Conservation (phyloP, 2,329 filamentous ascomycete genomes). For the Calonectria henricotiae region DNA sequence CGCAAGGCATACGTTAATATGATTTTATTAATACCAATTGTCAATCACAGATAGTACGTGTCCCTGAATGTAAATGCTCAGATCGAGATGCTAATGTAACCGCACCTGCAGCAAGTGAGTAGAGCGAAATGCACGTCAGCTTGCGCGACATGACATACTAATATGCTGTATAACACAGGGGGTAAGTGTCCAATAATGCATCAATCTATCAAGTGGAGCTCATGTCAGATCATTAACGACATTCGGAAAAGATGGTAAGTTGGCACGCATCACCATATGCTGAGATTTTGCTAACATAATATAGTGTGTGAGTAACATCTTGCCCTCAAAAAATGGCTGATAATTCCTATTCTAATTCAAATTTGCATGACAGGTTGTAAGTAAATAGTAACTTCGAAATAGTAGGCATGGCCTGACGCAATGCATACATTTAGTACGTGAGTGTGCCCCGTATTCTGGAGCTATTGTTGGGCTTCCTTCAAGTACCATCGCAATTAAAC, state of each 20-base stretch:
- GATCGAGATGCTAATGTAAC: neutral
- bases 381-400: neutral
- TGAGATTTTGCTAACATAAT: neutral
- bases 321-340: neutral
- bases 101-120: constrained; percentile 11
- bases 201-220: neutral
- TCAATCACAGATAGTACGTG: neutral
- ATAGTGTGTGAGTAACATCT: constrained; percentile 6
- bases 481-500: neutral
- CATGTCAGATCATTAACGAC: neutral
- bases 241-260: constrained; percentile 7
- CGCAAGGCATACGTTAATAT: neutral
- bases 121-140: neutral
- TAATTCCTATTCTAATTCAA: constrained; percentile 6
- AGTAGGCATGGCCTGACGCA: neutral
- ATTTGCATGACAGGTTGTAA: constrained; percentile 1
- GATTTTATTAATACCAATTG: neutral
- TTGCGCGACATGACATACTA: neutral
- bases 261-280: no score
- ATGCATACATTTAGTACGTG: neutral
- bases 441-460: neutral
- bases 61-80: neutral
- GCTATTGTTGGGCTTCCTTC: neutral
- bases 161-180: neutral
- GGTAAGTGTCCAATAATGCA: constrained; percentile 9